Conservation (phyloP, 2,329 filamentous ascomycete species). For the Pseudogymnoascus sp. region DNA sequence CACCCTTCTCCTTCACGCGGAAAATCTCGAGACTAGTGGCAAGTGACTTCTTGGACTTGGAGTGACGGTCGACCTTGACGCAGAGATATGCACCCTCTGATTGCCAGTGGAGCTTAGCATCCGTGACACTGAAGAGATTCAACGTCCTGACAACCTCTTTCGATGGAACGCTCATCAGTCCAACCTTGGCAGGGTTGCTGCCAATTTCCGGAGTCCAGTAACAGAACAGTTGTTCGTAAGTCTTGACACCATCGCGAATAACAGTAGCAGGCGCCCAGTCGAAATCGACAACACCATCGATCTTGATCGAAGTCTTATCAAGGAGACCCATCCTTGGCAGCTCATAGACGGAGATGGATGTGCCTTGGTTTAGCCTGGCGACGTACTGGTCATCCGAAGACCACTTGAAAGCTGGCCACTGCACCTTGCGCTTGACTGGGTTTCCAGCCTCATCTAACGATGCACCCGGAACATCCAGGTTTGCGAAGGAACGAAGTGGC, state of each 20-base stretch:
- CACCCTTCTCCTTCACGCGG: slow-evolving; percentile 93
- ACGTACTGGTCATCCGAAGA: slow-evolving; percentile 96
- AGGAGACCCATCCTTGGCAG: slow-evolving; percentile 81
- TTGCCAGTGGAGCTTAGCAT: slow-evolving; percentile 98
- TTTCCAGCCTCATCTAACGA: slow-evolving; percentile 52
- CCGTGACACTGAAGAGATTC: slow-evolving; percentile 96
- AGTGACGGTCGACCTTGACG: slow-evolving; percentile 97
- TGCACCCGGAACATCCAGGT: slow-evolving; percentile 67
- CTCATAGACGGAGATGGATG: slow-evolving; percentile 88
- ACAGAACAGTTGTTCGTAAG: slow-evolving; percentile 90
- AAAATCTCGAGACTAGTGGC: slow-evolving; percentile 98
- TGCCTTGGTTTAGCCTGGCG: slow-evolving; percentile 77
- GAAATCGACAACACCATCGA: slow-evolving; percentile 94
- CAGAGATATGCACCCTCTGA: slow-evolving; percentile 89
- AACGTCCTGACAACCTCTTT: slow-evolving; percentile 91
- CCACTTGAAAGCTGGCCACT: slow-evolving; percentile 99
- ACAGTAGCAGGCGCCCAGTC: slow-evolving; percentile 89
- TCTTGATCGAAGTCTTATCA: slow-evolving; percentile 88
- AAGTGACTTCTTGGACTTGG: slow-evolving; percentile 97
- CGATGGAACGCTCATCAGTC: slow-evolving; percentile 88
- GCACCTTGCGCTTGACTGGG: slow-evolving; percentile 78
- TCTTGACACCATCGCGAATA: slow-evolving; percentile 76
- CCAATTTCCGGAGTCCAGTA: slow-evolving; percentile 99
- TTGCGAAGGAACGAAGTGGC: slow-evolving; percentile 87
- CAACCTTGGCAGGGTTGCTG: slow-evolving; percentile 95